Conservation (phyloP, 108 stramenopile genomes). For the Discostella pseudostelligera region DNA sequence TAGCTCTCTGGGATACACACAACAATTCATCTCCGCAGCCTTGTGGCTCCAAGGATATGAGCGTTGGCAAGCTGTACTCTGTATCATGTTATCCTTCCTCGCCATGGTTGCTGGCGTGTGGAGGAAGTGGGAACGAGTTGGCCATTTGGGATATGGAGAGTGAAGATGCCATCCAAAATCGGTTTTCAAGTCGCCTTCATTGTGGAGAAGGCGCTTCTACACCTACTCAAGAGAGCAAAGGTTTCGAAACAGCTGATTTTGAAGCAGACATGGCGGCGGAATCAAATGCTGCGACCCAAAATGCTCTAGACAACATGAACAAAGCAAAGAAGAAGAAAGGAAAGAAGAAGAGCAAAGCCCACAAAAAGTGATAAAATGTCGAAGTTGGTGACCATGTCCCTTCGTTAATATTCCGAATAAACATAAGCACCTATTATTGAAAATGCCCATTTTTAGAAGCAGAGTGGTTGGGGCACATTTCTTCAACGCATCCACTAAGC, state of each 20-base stretch:
- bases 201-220: conserved; percentile 13
- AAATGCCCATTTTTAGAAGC: neutral
- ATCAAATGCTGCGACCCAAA: conserved; percentile 26
- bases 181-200: conserved; percentile 59
- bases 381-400: neutral
- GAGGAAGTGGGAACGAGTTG: conserved; percentile 86
- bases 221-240: conserved; percentile 19
- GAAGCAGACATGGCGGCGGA: conserved; percentile 70
- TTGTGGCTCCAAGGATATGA: conserved; percentile 85
- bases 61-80: conserved; percentile 86
- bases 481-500: conserved; percentile 18
- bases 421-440: neutral
- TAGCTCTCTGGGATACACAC: conserved; percentile 91
- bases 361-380: conserved; percentile 28
- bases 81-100: conserved; percentile 82
- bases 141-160: conserved; percentile 91
- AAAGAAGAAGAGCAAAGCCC: conserved; percentile 63
- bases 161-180: conserved; percentile 71
- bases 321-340: conserved; percentile 70
- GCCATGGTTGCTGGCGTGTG: conserved; percentile 88
- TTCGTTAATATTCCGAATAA: neutral
- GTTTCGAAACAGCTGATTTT: conserved; percentile 52
- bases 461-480: neutral
- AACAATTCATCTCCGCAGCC: conserved; percentile 43
- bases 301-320: conserved; percentile 49